These are phyloP conservation scores for Artemisia argyi DNA, from an alignment of 129 eudicot genomes.

Conservation along the genomic window DNA sequence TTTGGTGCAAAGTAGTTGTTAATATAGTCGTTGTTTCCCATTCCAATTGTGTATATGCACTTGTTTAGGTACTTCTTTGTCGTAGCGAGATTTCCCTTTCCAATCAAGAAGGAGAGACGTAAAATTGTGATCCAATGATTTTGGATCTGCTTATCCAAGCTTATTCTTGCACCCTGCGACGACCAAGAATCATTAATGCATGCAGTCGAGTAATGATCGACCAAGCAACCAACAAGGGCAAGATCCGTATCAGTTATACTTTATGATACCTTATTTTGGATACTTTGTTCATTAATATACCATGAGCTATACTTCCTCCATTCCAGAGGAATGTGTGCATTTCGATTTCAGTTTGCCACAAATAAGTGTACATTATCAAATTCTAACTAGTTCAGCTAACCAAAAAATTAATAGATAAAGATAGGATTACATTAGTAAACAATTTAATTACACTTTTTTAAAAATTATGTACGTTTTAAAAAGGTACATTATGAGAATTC, in stretches of 20 bases:
- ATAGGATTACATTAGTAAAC: too few relatives aligned
- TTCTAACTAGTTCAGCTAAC: too few relatives aligned
- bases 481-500: too few relatives aligned
- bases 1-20: conserved; percentile 55
- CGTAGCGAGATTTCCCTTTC: conserved; percentile 30
- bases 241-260: background rate
- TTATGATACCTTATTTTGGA: background rate
- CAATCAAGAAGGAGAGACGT: conserved; percentile 9
- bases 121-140: conserved; percentile 44
- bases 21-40: conserved; percentile 70
- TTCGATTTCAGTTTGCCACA: too few relatives aligned
- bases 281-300: too few relatives aligned
- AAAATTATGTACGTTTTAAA: too few relatives aligned
- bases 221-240: background rate
- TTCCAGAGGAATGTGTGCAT: too few relatives aligned
- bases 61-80: conserved; percentile 35
- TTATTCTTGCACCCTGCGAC: conserved; percentile 49
- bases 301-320: too few relatives aligned
- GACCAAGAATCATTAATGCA: background rate
- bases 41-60: conserved; percentile 54
- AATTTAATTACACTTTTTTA: too few relatives aligned
- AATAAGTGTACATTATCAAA: too few relatives aligned
- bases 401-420: too few relatives aligned
- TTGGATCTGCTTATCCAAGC: conserved; percentile 42
- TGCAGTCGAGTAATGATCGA: background rate